phyloP scores from a whole-genome alignment of 2,329 filamentous ascomycete genomes.

The Cladosporium sp. region DNA sequence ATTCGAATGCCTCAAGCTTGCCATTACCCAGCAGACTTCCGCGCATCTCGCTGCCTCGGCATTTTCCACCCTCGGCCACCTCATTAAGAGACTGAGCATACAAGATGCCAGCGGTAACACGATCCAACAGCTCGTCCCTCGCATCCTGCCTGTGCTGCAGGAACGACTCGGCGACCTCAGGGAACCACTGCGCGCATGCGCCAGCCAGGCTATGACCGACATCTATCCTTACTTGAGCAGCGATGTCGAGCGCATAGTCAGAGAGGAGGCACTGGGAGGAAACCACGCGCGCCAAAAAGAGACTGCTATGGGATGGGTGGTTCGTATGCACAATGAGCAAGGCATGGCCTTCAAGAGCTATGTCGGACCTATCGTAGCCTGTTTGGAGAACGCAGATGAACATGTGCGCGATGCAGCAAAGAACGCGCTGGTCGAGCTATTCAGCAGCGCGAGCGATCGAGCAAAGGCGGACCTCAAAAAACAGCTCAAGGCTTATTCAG shows the following conservation, averaged over 20 bases:
- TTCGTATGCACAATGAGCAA: constrained; percentile 79
- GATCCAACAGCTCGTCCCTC: constrained; percentile 60
- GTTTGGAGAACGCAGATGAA: constrained; percentile 85
- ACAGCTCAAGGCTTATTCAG: constrained; percentile 77
- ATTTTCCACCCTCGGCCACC: constrained; percentile 82
- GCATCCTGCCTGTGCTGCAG: constrained; percentile 69
- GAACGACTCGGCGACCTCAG: constrained; percentile 86
- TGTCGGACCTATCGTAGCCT: constrained; percentile 75
- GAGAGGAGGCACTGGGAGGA: constrained; percentile 71
- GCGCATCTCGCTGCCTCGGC: constrained; percentile 71
- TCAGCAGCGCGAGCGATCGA: constrained; percentile 72
- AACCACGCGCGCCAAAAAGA: constrained; percentile 84
- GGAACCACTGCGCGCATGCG: constrained; percentile 74
- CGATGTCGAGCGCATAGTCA: constrained; percentile 77
- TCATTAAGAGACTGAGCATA: constrained; percentile 78
- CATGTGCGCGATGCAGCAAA: constrained; percentile 83
- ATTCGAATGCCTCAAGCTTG: constrained; percentile 75
- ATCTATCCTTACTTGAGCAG: constrained; percentile 65
- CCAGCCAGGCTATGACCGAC: constrained; percentile 71
- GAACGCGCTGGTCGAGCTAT: constrained; percentile 77
- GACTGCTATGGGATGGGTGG: constrained; percentile 76
- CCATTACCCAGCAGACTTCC: constrained; percentile 71
- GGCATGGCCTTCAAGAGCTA: constrained; percentile 77
- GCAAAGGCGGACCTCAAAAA: constrained; percentile 87
- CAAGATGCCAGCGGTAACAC: constrained; percentile 73